Percentiles rank a stretch among this genome's conserved stretches.
Conservation (phyloP, 306 rosid genomes). For the Quercus variabilis region DNA sequence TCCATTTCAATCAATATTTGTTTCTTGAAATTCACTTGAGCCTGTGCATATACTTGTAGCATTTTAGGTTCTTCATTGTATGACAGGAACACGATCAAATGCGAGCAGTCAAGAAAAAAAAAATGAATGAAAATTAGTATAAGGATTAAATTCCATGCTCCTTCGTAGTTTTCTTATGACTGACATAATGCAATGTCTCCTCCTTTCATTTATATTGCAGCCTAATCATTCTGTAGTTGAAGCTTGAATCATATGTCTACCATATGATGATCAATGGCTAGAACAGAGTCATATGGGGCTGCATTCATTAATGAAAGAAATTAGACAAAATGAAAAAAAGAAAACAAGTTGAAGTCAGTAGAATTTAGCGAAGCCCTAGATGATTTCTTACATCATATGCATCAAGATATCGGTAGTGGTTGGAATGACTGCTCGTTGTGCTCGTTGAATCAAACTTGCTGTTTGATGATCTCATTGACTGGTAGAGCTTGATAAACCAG, state of each 20-base stretch:
- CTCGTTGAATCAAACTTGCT: slow-evolving; percentile 24
- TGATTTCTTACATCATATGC: slow-evolving; percentile 22
- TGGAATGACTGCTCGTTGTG: slow-evolving; percentile 23
- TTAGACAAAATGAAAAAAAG: not conserved
- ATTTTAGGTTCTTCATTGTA: not conserved
- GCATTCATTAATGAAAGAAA: slow-evolving; percentile 8
- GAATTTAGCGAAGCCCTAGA: not conserved
- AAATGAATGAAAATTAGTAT: not conserved
- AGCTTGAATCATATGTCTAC: not conserved
- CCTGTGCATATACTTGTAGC: not conserved
- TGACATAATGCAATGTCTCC: not conserved
- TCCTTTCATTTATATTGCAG: not conserved
- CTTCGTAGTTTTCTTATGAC: not conserved
- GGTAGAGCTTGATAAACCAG: slow-evolving; percentile 47
- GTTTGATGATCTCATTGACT: slow-evolving; percentile 27
- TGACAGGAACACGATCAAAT: not conserved
- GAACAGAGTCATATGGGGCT: slow-evolving; percentile 26
- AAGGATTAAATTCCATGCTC: not conserved
- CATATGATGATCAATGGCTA: slow-evolving; percentile 2
- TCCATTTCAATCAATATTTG: too few relatives aligned
- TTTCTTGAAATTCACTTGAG: too few relatives aligned
- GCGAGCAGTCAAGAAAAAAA: not conserved
- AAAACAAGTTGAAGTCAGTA: not conserved
- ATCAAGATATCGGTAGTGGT: slow-evolving; percentile 21
- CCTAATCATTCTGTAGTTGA: not conserved